These are phyloP conservation scores for Nakazawaea holstii DNA, from an alignment of 805 yeast genomes.

Conservation along the genomic window DNA sequence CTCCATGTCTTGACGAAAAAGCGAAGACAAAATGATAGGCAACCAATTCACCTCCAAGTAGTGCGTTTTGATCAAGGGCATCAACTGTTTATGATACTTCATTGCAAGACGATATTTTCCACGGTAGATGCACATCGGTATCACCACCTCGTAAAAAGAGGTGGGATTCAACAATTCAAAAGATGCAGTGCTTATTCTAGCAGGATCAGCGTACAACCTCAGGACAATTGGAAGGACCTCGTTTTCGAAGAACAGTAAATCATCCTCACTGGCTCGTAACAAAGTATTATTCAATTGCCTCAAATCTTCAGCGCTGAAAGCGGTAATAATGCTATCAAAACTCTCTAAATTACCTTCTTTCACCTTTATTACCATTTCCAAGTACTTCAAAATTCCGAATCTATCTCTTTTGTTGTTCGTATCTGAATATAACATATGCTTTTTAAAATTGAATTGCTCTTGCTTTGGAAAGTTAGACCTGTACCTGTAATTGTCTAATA, in stretches of 20 bases:
- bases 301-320: background rate
- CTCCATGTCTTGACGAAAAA: background rate
- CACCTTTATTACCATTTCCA: no score
- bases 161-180: background rate
- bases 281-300: background rate
- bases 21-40: slow-evolving; percentile 1
- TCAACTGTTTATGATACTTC: background rate
- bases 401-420: background rate
- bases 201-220: no score
- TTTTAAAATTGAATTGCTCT: background rate
- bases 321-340: no score
- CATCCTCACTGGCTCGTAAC: background rate
- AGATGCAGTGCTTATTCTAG: no score
- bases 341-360: no score
- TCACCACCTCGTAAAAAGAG: slow-evolving; percentile 1
- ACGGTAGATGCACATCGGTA: background rate
- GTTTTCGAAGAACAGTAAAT: background rate
- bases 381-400: no score
- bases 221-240: background rate
- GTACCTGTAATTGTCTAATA: background rate
- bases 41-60: slow-evolving; percentile 4
- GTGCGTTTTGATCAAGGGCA: background rate
- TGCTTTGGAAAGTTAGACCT: background rate
- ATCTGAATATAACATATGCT: background rate
- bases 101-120: slow-evolving; percentile 1